Evolutionary conservation across 495 filamentous ascomycete species (phyloP).

Genomic region (Polyplosphaeria fusca): DNA sequence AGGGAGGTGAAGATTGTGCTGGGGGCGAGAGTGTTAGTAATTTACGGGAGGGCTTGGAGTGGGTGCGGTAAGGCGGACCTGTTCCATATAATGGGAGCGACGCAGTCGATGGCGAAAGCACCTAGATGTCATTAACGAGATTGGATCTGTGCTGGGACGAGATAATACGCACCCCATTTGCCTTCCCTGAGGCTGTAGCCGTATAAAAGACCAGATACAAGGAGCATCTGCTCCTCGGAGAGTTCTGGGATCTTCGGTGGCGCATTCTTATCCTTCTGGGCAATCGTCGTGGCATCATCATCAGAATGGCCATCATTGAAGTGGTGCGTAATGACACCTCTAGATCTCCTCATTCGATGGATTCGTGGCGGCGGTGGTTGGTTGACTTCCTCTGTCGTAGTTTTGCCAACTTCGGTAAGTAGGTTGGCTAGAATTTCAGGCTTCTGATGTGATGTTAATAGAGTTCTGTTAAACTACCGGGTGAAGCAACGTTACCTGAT

Average conservation of each 20-base stretch:
- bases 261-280: neutral
- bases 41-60: neutral
- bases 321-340: neutral
- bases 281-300: neutral
- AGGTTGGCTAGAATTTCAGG: neutral
- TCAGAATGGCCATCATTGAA: neutral
- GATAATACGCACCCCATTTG: neutral
- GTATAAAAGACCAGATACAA: neutral
- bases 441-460: neutral
- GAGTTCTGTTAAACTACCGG: neutral
- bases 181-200: slow-evolving; percentile 1
- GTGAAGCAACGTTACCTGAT: neutral
- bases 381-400: neutral
- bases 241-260: neutral
- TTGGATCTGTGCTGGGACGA: neutral
- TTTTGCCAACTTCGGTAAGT: neutral
- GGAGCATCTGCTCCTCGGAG: neutral
- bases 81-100: neutral
- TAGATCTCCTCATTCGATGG: neutral
- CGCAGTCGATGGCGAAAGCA: neutral
- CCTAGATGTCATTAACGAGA: neutral
- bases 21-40: neutral
- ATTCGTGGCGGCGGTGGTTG: neutral
- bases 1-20: neutral
- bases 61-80: neutral